Conservation (phyloP, 2,329 filamentous ascomycete genomes). For the Aspergillus brasiliensis region DNA sequence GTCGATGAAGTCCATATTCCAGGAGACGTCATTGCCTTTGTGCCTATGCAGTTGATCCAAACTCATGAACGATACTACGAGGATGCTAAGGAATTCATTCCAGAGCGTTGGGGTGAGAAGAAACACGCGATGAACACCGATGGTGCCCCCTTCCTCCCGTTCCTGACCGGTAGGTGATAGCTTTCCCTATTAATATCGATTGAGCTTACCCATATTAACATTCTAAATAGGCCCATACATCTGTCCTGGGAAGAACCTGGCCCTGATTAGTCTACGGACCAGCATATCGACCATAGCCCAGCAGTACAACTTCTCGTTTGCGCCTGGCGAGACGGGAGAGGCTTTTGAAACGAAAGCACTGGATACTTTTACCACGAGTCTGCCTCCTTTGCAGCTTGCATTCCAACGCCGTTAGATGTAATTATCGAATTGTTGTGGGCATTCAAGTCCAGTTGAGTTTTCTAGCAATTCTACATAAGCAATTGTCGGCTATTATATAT, state of each 20-base stretch:
- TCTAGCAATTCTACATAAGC: too few relatives aligned
- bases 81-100: slow-evolving; percentile 29
- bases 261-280: slow-evolving; percentile 34
- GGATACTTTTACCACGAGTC: slow-evolving; percentile 29
- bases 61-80: slow-evolving; percentile 25
- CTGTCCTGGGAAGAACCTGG: slow-evolving; percentile 35
- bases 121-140: slow-evolving; percentile 21
- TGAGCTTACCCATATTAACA: not conserved
- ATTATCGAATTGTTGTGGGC: not conserved
- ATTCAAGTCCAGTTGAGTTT: too few relatives aligned
- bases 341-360: slow-evolving; percentile 17
- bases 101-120: slow-evolving; percentile 33
- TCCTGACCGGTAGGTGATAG: slow-evolving; percentile 16
- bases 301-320: slow-evolving; percentile 25
- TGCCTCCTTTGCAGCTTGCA: slow-evolving; percentile 29
- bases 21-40: slow-evolving; percentile 28
- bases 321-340: slow-evolving; percentile 22
- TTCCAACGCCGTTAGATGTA: not conserved
- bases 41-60: slow-evolving; percentile 29
- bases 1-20: slow-evolving; percentile 14
- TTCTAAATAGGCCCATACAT: slow-evolving; percentile 25
- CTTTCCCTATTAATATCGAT: slow-evolving; percentile 3
- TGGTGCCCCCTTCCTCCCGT: slow-evolving; percentile 31
- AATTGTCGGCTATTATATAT: too few relatives aligned
- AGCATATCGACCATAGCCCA: slow-evolving; percentile 22